Percentiles rank a stretch among this genome's conserved stretches.
These are phyloP conservation scores for Ascochyta lentis DNA, from an alignment of 2,329 filamentous ascomycete species.

Conservation along the genomic window DNA sequence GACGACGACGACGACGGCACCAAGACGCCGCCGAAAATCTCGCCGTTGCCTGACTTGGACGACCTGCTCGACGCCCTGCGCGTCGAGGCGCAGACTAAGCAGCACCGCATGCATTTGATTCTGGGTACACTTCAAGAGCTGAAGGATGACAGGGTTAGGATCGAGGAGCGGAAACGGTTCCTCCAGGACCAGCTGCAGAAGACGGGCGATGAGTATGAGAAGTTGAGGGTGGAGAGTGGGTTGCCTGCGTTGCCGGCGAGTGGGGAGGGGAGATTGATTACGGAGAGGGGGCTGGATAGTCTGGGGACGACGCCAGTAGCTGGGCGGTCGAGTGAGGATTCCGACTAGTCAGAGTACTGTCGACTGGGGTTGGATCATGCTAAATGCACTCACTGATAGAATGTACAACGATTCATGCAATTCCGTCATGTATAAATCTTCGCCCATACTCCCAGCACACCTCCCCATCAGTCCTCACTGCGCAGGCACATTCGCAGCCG, in stretches of 20 bases:
- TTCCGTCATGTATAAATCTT: too few relatives aligned
- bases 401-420: too few relatives aligned
- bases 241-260: constrained; percentile 45
- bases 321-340: constrained; percentile 30
- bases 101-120: constrained; percentile 64
- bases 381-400: too few relatives aligned
- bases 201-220: constrained; percentile 75
- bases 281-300: constrained; percentile 46
- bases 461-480: neutral
- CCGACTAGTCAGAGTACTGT: neutral
- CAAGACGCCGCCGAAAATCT: constrained; percentile 74
- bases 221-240: constrained; percentile 59
- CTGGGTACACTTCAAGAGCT: constrained; percentile 70
- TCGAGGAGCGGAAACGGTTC: constrained; percentile 74
- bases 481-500: constrained; percentile 17
- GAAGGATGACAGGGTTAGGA: constrained; percentile 70
- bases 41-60: constrained; percentile 75
- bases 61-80: constrained; percentile 71
- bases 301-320: constrained; percentile 45
- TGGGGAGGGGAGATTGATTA: constrained; percentile 39
- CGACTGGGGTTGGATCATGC: too few relatives aligned
- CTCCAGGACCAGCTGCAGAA: constrained; percentile 83
- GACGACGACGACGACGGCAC: constrained; percentile 53
- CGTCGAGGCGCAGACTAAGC: constrained; percentile 67
- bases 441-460: too few relatives aligned